phyloP scores from a whole-genome alignment of 139 green algal genomes.

The Ettlia oleoabundans region DNA sequence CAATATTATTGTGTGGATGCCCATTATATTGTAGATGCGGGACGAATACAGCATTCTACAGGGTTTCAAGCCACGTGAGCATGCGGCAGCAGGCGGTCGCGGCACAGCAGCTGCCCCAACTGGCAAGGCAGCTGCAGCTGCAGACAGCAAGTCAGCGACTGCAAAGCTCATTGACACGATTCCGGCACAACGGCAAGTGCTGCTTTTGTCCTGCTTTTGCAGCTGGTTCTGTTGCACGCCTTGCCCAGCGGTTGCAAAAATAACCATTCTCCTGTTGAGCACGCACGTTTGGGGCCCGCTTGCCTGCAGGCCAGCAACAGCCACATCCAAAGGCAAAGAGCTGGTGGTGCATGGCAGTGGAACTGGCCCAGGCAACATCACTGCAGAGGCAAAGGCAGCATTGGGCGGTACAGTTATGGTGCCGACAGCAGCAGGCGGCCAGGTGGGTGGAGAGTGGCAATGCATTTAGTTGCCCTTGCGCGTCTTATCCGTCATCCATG shows the following conservation, averaged over 20 bases:
- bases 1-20: not conserved
- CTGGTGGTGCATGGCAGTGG: constrained; percentile 36
- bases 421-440: constrained; percentile 50
- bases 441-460: constrained; percentile 16
- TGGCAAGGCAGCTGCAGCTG: not conserved
- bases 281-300: not conserved
- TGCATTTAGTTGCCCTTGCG: too few relatives aligned
- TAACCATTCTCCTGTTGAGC: too few relatives aligned
- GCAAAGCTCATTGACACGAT: constrained; percentile 83
- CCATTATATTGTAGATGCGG: constrained; percentile 53
- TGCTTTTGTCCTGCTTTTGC: not conserved
- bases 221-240: not conserved
- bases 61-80: constrained; percentile 47
- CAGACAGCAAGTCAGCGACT: constrained; percentile 44
- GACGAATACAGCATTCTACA: constrained; percentile 63
- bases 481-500: too few relatives aligned
- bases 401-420: constrained; percentile 45
- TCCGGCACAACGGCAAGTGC: not conserved
- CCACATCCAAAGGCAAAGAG: constrained; percentile 16
- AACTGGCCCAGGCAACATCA: constrained; percentile 22
- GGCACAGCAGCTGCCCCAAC: constrained; percentile 13
- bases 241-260: not conserved
- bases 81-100: not conserved
- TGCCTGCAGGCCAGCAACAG: constrained; percentile 26
- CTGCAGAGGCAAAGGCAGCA: constrained; percentile 33